Evolutionary conservation across 345 rosid species (phyloP).

Genomic region (Durio zibethinus): DNA sequence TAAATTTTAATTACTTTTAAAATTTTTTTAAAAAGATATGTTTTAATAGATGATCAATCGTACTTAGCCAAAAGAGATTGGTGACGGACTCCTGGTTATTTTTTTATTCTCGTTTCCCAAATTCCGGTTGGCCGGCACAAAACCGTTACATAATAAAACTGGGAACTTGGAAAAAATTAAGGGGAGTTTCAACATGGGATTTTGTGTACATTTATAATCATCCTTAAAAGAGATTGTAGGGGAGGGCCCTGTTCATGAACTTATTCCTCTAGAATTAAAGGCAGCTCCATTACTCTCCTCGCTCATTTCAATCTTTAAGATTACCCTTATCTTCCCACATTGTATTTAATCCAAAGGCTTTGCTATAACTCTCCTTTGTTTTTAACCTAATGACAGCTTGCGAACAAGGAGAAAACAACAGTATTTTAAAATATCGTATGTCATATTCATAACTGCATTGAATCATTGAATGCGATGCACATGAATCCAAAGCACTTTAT

Average conservation of each 20-base stretch:
- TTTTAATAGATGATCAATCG: no score
- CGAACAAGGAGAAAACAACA: background rate
- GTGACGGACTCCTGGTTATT: no score
- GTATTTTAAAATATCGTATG: background rate
- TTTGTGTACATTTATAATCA: background rate
- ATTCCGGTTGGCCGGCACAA: no score
- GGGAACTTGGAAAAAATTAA: background rate
- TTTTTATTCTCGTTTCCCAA: no score
- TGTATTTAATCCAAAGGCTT: conserved; percentile 76
- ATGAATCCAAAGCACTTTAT: background rate
- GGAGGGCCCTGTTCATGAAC: conserved; percentile 27
- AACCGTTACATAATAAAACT: no score
- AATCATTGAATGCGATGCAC: background rate
- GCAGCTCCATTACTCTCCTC: conserved; percentile 55
- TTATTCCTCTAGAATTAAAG: conserved; percentile 62
- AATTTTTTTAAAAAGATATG: no score
- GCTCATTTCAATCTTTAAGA: conserved; percentile 65
- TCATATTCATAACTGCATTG: background rate
- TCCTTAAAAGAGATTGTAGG: background rate
- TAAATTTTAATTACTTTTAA: no score
- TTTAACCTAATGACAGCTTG: conserved; percentile 51
- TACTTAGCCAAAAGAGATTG: no score
- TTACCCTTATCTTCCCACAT: conserved; percentile 66
- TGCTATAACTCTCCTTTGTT: conserved; percentile 74
- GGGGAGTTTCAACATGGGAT: background rate